Percentiles rank a stretch among this genome's conserved stretches.
Conservation (phyloP, 176 grass and related monocot species). For the Triticum dicoccoides region DNA sequence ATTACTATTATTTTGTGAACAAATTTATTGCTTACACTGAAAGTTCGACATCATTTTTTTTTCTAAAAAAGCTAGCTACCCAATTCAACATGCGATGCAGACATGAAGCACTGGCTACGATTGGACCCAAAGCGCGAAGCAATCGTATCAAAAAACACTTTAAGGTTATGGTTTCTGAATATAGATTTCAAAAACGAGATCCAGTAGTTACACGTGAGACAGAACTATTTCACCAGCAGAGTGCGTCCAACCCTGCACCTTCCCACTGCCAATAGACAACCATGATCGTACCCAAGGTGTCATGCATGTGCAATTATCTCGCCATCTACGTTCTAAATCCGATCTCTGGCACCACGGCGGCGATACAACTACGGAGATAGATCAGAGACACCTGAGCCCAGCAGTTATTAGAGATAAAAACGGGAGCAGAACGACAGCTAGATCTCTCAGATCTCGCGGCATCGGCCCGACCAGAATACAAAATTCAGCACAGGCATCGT, state of each 20-base stretch:
- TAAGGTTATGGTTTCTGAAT: neutral
- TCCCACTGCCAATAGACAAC: neutral
- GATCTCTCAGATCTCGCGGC: slow-evolving; percentile 32
- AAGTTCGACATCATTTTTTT: neutral
- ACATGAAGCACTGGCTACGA: neutral
- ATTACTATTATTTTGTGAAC: neutral
- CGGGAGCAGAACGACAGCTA: neutral
- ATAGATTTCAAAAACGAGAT: neutral
- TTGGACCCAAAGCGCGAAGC: neutral
- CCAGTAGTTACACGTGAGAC: neutral
- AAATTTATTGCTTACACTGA: neutral
- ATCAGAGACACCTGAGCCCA: neutral
- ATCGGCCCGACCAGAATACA: neutral
- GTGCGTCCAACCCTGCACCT: neutral
- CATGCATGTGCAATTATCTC: neutral
- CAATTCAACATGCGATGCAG: neutral
- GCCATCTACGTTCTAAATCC: neutral
- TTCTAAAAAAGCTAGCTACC: neutral
- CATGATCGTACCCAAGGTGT: neutral
- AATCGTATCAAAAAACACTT: neutral
- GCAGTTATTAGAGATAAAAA: neutral
- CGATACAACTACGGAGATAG: neutral
- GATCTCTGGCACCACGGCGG: neutral
- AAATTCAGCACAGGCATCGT: slow-evolving; percentile 1
- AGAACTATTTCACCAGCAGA: neutral